These are phyloP conservation scores for Ophiostoma populinum DNA, from an alignment of 2,329 filamentous ascomycete species.

Conservation along the genomic window DNA sequence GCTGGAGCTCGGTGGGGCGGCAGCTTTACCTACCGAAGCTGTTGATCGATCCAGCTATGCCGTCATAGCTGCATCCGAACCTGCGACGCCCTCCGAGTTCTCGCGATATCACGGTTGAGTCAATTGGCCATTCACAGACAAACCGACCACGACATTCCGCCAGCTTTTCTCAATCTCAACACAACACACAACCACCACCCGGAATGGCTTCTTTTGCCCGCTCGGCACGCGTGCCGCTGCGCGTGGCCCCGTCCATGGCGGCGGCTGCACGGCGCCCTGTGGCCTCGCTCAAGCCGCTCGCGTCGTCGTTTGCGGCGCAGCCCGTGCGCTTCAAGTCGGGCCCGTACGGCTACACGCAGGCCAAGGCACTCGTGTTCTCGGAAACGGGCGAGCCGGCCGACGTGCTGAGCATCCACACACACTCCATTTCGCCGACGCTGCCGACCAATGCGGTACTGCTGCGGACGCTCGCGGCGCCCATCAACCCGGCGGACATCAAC, in stretches of 20 bases:
- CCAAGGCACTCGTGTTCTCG: constrained; percentile 63
- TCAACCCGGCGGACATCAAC: constrained; percentile 97
- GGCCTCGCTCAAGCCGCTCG: background rate
- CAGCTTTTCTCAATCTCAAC: background rate
- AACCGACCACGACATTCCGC: background rate
- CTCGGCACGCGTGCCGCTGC: constrained; percentile 5
- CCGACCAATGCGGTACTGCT: constrained; percentile 51
- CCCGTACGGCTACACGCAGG: constrained; percentile 67
- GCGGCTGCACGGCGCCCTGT: background rate
- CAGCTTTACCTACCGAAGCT: too few relatives aligned
- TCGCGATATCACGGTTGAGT: too few relatives aligned
- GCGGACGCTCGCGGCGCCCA: constrained; percentile 74
- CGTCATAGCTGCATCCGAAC: too few relatives aligned
- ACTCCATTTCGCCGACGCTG: constrained; percentile 62
- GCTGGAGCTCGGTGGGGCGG: too few relatives aligned
- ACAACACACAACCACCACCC: background rate
- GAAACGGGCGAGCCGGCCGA: constrained; percentile 55
- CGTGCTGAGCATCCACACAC: constrained; percentile 42
- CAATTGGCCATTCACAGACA: too few relatives aligned
- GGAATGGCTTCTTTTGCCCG: constrained; percentile 7
- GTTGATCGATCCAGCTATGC: too few relatives aligned
- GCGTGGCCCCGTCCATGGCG: background rate
- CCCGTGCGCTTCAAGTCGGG: constrained; percentile 32
- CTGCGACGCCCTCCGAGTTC: too few relatives aligned
- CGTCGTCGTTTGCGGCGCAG: background rate